phyloP scores from a whole-genome alignment of 1,139 yeast genomes.

The Scheffersomyces cryptocercus region DNA sequence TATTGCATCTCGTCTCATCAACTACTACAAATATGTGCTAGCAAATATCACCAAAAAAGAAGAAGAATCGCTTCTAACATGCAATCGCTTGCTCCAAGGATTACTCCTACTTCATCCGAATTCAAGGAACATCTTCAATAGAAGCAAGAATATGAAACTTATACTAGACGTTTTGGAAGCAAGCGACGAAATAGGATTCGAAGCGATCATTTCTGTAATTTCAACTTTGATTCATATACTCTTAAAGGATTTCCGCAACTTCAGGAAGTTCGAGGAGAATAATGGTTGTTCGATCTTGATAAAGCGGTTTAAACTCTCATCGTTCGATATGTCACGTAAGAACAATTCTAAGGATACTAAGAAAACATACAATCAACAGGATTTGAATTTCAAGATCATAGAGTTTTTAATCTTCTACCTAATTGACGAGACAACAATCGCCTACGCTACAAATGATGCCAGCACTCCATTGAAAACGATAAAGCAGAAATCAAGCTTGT shows the following conservation, averaged over 20 bases:
- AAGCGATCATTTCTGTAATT: conserved; percentile 45
- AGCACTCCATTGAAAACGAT: conserved; percentile 25
- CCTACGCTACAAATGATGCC: conserved; percentile 17
- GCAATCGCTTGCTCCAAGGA: conserved; percentile 60
- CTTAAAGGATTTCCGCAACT: conserved; percentile 56
- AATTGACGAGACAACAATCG: conserved; percentile 56
- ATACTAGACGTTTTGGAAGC: conserved; percentile 27
- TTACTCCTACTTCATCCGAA: conserved; percentile 59
- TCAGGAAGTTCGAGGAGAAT: conserved; percentile 59
- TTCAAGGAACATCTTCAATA: conserved; percentile 50
- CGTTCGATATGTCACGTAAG: conserved; percentile 4
- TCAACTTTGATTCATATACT: conserved; percentile 62
- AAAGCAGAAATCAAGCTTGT: conserved; percentile 54
- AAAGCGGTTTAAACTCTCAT: conserved; percentile 27
- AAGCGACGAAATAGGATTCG: conserved; percentile 13
- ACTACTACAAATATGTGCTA: conserved; percentile 17
- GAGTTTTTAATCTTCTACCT: conserved; percentile 74
- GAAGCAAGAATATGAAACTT: conserved; percentile 31
- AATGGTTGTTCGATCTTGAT: conserved; percentile 62
- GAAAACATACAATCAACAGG: conserved; percentile 28
- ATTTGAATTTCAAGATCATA: conserved; percentile 58
- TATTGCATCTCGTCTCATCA: conserved; percentile 38
- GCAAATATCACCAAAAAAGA: not conserved
- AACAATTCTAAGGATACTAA: conserved; percentile 6
- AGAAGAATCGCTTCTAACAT: conserved; percentile 16